Percentiles rank a stretch among this genome's conserved stretches.
These are phyloP conservation scores for Psilocybe mexicana DNA, from an alignment of 1,284 basidiomycete genomes.

Conservation along the genomic window DNA sequence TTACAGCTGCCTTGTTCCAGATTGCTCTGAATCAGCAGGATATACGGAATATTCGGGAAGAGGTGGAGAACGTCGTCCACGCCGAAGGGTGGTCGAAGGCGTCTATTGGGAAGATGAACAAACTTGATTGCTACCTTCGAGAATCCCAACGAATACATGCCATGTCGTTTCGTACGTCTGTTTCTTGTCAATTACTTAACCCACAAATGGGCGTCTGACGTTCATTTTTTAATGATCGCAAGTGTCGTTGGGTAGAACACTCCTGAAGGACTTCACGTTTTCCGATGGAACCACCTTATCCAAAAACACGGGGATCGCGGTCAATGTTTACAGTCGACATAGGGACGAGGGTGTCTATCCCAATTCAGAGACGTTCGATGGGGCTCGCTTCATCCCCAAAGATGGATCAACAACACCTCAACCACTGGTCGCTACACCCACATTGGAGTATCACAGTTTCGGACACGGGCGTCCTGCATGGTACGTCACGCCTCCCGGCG, in stretches of 20 bases:
- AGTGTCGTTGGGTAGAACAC: neutral
- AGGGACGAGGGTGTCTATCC: constrained; percentile 25
- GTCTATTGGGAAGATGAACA: constrained; percentile 30
- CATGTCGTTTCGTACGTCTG: constrained; percentile 7
- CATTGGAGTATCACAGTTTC: constrained; percentile 38
- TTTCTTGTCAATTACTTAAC: neutral
- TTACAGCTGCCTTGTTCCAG: constrained; percentile 39
- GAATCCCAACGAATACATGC: constrained; percentile 24
- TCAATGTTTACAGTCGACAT: constrained; percentile 16
- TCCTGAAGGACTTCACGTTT: constrained; percentile 21
- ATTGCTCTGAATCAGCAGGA: constrained; percentile 38
- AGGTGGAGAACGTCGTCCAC: constrained; percentile 35
- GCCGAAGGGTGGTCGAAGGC: constrained; percentile 44
- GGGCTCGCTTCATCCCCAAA: constrained; percentile 35
- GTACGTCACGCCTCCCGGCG: neutral
- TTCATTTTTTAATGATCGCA: neutral
- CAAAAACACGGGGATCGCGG: constrained; percentile 18
- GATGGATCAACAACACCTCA: constrained; percentile 3
- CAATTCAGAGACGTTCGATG: constrained; percentile 35
- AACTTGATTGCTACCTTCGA: constrained; percentile 33
- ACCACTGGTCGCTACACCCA: constrained; percentile 30
- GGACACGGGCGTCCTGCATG: constrained; percentile 33
- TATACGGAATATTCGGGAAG: constrained; percentile 39
- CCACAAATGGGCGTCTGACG: constrained; percentile 12
- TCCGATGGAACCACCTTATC: neutral